Evolutionary conservation across 2,329 filamentous ascomycete genomes (phyloP).

Genomic region (Neofusicoccum umdonicola): DNA sequence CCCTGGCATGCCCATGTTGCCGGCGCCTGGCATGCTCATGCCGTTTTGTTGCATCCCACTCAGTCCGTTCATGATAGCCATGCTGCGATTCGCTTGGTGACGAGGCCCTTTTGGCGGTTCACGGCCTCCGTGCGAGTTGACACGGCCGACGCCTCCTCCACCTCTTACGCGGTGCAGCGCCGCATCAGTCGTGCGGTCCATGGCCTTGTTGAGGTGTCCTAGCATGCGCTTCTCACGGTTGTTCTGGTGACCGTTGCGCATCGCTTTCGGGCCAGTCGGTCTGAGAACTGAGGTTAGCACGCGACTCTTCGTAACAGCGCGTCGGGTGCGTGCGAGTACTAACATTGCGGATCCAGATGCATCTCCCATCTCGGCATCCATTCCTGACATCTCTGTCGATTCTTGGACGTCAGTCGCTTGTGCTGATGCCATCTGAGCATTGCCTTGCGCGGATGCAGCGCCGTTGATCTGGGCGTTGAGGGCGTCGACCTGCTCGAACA

Average conservation of each 20-base stretch:
- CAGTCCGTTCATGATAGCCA: slow-evolving; percentile 38
- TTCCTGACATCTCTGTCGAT: slow-evolving; percentile 10
- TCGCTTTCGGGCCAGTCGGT: slow-evolving; percentile 90
- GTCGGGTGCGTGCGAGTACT: slow-evolving; percentile 20
- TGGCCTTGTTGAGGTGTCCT: slow-evolving; percentile 76
- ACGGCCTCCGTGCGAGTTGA: slow-evolving; percentile 70
- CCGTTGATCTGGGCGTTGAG: slow-evolving; percentile 65
- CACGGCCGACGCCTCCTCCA: slow-evolving; percentile 71
- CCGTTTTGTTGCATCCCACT: slow-evolving; percentile 48
- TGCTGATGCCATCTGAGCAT: not conserved
- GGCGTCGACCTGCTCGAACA: slow-evolving; percentile 80
- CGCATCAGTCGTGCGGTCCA: slow-evolving; percentile 75
- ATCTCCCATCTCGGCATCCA: slow-evolving; percentile 72
- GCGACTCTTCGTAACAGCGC: no score
- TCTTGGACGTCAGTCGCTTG: slow-evolving; percentile 10
- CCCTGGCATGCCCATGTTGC: slow-evolving; percentile 6
- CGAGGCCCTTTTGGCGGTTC: slow-evolving; percentile 71
- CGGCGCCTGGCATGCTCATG: slow-evolving; percentile 29
- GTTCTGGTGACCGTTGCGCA: slow-evolving; percentile 68
- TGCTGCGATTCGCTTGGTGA: slow-evolving; percentile 33
- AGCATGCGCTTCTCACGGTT: slow-evolving; percentile 76
- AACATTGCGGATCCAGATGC: slow-evolving; percentile 44
- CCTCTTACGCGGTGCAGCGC: slow-evolving; percentile 75
- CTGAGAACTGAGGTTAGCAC: slow-evolving; percentile 46
- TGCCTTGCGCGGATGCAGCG: slow-evolving; percentile 34